Percentiles rank a stretch among this genome's conserved stretches.
Conservation (phyloP, 306 rosid genomes). For the Lablab purpureus region DNA sequence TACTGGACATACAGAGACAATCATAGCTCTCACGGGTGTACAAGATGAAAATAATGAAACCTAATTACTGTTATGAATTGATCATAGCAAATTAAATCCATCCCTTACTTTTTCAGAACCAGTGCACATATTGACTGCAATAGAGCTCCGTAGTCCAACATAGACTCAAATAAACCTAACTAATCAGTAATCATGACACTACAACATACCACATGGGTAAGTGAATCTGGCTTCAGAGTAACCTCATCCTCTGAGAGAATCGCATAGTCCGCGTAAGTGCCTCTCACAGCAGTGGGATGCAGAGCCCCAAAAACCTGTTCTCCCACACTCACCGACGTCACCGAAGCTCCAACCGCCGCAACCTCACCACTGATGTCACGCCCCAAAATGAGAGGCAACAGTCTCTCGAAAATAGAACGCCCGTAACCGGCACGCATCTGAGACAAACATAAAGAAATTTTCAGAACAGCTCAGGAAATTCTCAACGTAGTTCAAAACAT, state of each 20-base stretch:
- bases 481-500: neutral
- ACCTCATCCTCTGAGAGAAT: constrained; percentile 85
- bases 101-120: constrained; percentile 1
- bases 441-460: neutral
- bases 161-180: neutral
- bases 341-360: constrained; percentile 78
- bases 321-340: constrained; percentile 65
- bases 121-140: constrained; percentile 6
- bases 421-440: constrained; percentile 98
- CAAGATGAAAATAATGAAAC: constrained; percentile 10
- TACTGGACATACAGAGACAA: constrained; percentile 27
- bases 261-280: constrained; percentile 93
- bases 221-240: constrained; percentile 70
- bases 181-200: neutral
- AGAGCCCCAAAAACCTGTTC: constrained; percentile 95
- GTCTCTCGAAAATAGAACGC: constrained; percentile 77
- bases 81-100: constrained; percentile 7
- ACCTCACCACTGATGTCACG: constrained; percentile 98
- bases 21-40: neutral
- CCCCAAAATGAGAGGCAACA: constrained; percentile 86
- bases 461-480: neutral
- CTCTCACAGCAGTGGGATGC: constrained; percentile 98
- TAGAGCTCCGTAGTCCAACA: constrained; percentile 22
- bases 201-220: constrained; percentile 83
- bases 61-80: neutral